phyloP scores from a whole-genome alignment of 2,329 filamentous ascomycete genomes.

The Cladosporium phlei region DNA sequence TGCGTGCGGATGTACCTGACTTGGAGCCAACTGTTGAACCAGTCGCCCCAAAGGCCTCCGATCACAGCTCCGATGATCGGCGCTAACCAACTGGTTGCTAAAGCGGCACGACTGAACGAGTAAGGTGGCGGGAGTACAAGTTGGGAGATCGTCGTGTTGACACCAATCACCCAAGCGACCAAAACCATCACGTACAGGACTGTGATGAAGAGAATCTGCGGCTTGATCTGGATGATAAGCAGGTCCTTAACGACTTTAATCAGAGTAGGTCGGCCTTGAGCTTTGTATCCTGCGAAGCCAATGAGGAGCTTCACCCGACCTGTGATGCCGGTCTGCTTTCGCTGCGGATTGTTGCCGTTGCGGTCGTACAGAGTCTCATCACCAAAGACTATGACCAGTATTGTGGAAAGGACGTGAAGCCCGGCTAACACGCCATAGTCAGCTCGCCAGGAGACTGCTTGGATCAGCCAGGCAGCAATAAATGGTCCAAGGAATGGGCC shows the following conservation, averaged over 20 bases:
- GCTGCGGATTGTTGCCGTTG: neutral
- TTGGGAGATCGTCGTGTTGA: constrained; percentile 25
- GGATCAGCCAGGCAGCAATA: constrained; percentile 17
- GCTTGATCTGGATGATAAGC: constrained; percentile 13
- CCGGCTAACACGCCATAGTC: constrained; percentile 14
- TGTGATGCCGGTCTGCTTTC: neutral
- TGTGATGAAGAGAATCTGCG: constrained; percentile 15
- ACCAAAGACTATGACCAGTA: neutral
- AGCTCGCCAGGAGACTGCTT: constrained; percentile 14
- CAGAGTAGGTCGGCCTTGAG: neutral
- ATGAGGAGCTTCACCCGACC: neutral
- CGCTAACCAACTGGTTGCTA: constrained; percentile 33
- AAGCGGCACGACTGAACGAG: constrained; percentile 19
- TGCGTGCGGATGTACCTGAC: constrained; percentile 31
- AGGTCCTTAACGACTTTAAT: constrained; percentile 25
- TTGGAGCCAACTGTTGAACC: constrained; percentile 35
- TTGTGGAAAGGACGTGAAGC: neutral
- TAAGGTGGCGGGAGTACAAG: constrained; percentile 24
- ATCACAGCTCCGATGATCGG: constrained; percentile 33
- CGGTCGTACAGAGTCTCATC: neutral
- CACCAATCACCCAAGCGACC: constrained; percentile 29
- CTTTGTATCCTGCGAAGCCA: neutral
- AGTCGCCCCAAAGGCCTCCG: constrained; percentile 34
- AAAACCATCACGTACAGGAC: constrained; percentile 22
- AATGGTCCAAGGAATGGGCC: constrained; percentile 17